These are phyloP conservation scores for Sporobolus alterniflorus DNA, from an alignment of 202 grass and related monocot species.

Conservation along the genomic window DNA sequence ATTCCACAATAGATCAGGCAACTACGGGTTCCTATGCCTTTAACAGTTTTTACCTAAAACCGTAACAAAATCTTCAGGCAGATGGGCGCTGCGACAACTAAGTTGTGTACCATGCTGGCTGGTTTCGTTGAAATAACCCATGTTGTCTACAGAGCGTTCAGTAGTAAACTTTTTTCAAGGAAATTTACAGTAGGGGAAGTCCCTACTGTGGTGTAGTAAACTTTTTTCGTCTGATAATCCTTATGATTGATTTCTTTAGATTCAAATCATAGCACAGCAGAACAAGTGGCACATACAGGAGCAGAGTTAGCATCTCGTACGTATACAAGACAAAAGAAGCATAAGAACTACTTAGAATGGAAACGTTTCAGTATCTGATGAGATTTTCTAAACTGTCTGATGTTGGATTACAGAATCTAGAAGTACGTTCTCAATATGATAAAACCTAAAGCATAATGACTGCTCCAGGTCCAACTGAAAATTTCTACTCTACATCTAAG, in stretches of 20 bases:
- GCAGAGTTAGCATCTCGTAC: not conserved
- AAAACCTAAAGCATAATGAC: conserved; percentile 4
- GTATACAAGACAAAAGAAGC: too few relatives aligned
- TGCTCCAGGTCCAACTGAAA: not conserved
- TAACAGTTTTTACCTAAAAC: conserved; percentile 1
- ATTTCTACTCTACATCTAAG: not conserved
- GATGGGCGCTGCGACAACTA: conserved; percentile 7
- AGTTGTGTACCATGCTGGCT: not conserved
- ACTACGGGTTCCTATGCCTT: not conserved
- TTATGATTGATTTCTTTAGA: not conserved
- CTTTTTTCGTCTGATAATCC: not conserved
- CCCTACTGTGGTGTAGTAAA: too few relatives aligned
- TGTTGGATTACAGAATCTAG: not conserved
- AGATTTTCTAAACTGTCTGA: not conserved
- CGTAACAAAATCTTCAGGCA: not conserved
- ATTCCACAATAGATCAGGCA: not conserved
- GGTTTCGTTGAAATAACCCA: not conserved
- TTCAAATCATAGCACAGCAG: not conserved
- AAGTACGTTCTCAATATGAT: not conserved
- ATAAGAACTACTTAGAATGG: too few relatives aligned
- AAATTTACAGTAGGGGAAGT: too few relatives aligned
- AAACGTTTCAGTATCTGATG: not conserved
- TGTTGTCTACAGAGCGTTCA: not conserved
- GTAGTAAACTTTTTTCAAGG: not conserved
- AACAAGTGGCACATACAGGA: not conserved